Base-by-base conservation (phyloP, 208 protist species). In the Tritrichomonas foetus region DNA sequence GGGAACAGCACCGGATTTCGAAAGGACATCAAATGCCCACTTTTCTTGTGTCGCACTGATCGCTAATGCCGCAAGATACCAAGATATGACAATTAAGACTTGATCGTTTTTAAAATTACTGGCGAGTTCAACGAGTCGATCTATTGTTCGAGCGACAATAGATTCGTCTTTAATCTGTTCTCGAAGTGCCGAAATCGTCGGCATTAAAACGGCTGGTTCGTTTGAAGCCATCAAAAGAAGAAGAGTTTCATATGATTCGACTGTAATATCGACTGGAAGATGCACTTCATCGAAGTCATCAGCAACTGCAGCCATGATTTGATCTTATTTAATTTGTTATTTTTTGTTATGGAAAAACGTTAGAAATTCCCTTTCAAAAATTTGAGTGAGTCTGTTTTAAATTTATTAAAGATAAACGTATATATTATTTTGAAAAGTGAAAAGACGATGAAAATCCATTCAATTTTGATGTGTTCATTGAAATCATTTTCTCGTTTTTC, bases 231-330 rank as follows among this genome's bases (percentile, higher is more conserved):
- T 89, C 25, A 89, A 47, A 57, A 89, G 41, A 27, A 89, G 78
- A 57, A 89, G 78, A 2, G 78, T 89, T 22, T 89, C 78, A 39
- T 89, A 89, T 53, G 47, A 39, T 57, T 53, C 41, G 8, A 89
- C 47, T 89, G 78, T 89, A 13, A 89, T 89, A 89, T 89, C 78
- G 13, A 89, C 78, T 57, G 78, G 78, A 53, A 89, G 78, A 53
- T 89, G 78, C 14, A 89, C 78, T 89, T 89, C 78, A 53, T 89
- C 78, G 78, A 89, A 89, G 47, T 89, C 78, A 27, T 89, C 78
- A 53, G 78, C 78, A 89, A 89, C 78, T n/a, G 78, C 41, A 47
- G 41, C 47, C 78, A 89, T 89, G 50, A 44, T 25, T 75, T 75
- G 69, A 72, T 36, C 33, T 72, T 30, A 36, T 72, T 16, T 36